Base-by-base conservation (phyloP, 768 basidiomycete species). In the Tylopilus rubrobrunneus region DNA sequence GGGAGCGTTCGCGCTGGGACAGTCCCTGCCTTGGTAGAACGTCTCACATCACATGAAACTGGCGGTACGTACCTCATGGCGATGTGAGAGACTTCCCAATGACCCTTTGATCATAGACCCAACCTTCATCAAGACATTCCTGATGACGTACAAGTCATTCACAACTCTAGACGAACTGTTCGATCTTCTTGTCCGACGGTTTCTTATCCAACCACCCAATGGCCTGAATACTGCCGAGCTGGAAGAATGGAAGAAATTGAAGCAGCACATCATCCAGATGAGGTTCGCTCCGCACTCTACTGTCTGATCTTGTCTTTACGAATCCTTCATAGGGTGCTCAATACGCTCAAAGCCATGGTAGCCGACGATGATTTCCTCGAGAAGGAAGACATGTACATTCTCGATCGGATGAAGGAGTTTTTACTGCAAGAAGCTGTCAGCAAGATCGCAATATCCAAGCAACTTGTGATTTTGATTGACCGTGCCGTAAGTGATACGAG, bases 61-160 rank as follows among this genome's bases (percentile, higher is more conserved):
- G 83, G 84, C 50, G 90, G 93, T 92, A 60, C 64, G 85, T 67
- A 36, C 8, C 44, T n/a, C 14, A 31, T n/a, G 10, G 42, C 34
- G 11, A 29, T 44, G 45, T 42, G 33, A 11, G 17, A 39, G 42
- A 40, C 17, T 55, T 52, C 21, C 6, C 45, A 36, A 48, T 57
- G 34, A 56, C 45, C 23, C 34, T 28, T 50, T 23, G 53, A 61
- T 37, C 48, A 19, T n/a, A 88, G 89, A 97, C 69, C 79, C 85
- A 1, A 80, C 81, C 7, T 96, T 87, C 72, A 89, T 79, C 68
- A 86, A 87, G 66, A 86, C 94, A 1, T 98, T 98, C 80, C 72
- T 98, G 59, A 87, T 97, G 83, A 97, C 96, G 1, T 97, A 92
- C 77, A 92, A 94, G 65, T 94, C 92, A 1, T 98, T 98, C 70